phyloP scores from a whole-genome alignment of 495 filamentous ascomycete species.

The Cenococcum geophilum region DNA sequence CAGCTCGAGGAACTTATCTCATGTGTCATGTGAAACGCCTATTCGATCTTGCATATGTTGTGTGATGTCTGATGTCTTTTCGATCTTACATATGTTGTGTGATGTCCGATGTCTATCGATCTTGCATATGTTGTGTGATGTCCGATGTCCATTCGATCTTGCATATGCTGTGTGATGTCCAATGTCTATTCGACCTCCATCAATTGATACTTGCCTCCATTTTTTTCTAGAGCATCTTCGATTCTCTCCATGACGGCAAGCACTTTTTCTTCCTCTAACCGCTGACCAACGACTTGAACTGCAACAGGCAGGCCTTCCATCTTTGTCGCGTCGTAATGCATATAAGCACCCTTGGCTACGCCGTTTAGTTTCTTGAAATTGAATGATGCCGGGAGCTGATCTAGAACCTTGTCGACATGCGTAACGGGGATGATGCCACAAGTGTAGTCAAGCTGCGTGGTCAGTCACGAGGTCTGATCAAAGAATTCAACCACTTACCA shows the following conservation, averaged over 20 bases:
- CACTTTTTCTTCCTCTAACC: conserved; percentile 90
- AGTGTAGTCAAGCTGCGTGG: conserved; percentile 68
- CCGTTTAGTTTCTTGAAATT: conserved; percentile 61
- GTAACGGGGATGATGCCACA: conserved; percentile 82
- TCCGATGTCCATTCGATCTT: not conserved
- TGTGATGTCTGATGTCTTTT: conserved; percentile 32
- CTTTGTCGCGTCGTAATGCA: conserved; percentile 70
- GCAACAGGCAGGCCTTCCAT: conserved; percentile 88
- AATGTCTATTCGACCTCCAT: conserved; percentile 51
- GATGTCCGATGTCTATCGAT: not conserved
- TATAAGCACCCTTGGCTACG: conserved; percentile 77
- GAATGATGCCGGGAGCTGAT: conserved; percentile 57
- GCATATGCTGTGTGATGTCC: not conserved
- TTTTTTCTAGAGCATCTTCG: conserved; percentile 62
- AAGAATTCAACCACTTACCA: conserved; percentile 45
- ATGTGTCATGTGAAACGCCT: not conserved
- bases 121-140: not conserved
- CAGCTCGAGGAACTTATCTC: no score
- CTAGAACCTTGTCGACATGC: conserved; percentile 64
- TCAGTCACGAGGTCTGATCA: not conserved
- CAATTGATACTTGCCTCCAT: conserved; percentile 56
- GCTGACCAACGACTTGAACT: conserved; percentile 76
- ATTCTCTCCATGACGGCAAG: conserved; percentile 75
- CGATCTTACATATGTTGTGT: conserved; percentile 39
- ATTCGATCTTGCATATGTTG: not conserved